These are phyloP conservation scores for Mucor plumbeus DNA, from an alignment of 371 early-diverging fungal species.

Conservation along the genomic window DNA sequence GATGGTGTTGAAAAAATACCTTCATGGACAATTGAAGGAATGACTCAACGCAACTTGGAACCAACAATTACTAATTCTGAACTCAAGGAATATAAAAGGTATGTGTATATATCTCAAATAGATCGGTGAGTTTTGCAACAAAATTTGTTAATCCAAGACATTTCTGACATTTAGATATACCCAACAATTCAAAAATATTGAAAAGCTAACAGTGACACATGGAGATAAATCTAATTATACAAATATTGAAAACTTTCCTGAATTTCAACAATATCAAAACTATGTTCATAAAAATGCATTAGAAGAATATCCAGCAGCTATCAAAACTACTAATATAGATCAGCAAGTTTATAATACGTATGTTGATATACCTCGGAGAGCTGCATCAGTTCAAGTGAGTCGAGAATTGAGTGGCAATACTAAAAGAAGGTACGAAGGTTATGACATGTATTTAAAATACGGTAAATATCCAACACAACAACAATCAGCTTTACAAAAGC, in stretches of 20 bases:
- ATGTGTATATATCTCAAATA: slow-evolving; percentile 1
- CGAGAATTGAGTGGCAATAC: slow-evolving; percentile 45
- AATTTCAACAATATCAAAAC: slow-evolving; percentile 54
- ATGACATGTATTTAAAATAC: slow-evolving; percentile 47
- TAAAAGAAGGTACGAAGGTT: slow-evolving; percentile 54
- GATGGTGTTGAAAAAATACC: slow-evolving; percentile 30
- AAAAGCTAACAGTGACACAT: slow-evolving; percentile 38
- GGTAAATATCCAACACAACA: slow-evolving; percentile 38
- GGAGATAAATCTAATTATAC: slow-evolving; percentile 29
- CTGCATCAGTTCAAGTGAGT: slow-evolving; percentile 47
- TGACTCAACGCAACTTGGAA: slow-evolving; percentile 59
- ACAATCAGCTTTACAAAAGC: background rate
- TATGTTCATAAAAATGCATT: slow-evolving; percentile 49
- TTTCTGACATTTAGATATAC: slow-evolving; percentile 42
- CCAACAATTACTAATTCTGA: slow-evolving; percentile 60
- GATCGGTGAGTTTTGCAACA: background rate
- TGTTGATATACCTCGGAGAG: slow-evolving; percentile 54
- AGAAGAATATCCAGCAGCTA: slow-evolving; percentile 37
- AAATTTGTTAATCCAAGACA: background rate
- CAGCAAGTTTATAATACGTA: slow-evolving; percentile 54
- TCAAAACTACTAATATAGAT: slow-evolving; percentile 45
- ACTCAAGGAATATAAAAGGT: slow-evolving; percentile 65
- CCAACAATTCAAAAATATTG: slow-evolving; percentile 54
- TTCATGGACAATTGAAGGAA: slow-evolving; percentile 56
- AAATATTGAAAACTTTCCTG: slow-evolving; percentile 41